Conservation (phyloP, 345 rosid genomes). For the Combretum micranthum region DNA sequence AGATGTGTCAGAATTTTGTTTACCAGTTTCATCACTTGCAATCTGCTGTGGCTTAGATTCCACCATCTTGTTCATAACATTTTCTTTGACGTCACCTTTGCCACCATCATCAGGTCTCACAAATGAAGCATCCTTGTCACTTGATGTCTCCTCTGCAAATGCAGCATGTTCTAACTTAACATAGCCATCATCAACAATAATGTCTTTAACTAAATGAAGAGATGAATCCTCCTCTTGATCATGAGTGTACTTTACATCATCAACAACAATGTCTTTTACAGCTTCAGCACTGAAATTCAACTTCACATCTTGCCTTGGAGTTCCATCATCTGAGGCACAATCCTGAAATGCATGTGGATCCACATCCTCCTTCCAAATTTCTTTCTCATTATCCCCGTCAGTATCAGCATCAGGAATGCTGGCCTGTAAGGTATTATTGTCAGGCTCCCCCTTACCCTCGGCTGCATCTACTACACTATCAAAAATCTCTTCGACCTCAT, state of each 20-base stretch:
- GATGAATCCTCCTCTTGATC: slow-evolving; percentile 43
- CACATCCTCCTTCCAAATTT: slow-evolving; percentile 59
- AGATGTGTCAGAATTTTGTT: slow-evolving; percentile 45
- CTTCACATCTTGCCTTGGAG: slow-evolving; percentile 37
- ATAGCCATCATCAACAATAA: slow-evolving; percentile 69
- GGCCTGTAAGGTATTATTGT: slow-evolving; percentile 12
- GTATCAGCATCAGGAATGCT: slow-evolving; percentile 20
- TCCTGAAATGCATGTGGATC: slow-evolving; percentile 65
- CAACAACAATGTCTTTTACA: slow-evolving; percentile 89
- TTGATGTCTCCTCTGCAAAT: slow-evolving; percentile 24
- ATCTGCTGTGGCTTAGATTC: slow-evolving; percentile 33
- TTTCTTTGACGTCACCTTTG: slow-evolving; percentile 34
- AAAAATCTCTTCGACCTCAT: slow-evolving; percentile 96
- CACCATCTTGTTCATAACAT: slow-evolving; percentile 19
- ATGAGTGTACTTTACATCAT: slow-evolving; percentile 74
- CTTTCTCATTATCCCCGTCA: slow-evolving; percentile 41
- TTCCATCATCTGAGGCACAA: slow-evolving; percentile 67
- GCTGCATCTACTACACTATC: slow-evolving; percentile 56
- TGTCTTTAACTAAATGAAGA: slow-evolving; percentile 70
- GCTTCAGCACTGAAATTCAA: slow-evolving; percentile 41
- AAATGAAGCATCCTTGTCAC: slow-evolving; percentile 25
- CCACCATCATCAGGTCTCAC: slow-evolving; percentile 32
- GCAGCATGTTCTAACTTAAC: slow-evolving; percentile 21
- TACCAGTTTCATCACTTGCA: slow-evolving; percentile 25
- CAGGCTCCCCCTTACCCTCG: slow-evolving; percentile 46